Percentiles rank a stretch among this genome's conserved stretches.
Conservation (phyloP, 805 yeast species). For the Lachancea sp. region DNA sequence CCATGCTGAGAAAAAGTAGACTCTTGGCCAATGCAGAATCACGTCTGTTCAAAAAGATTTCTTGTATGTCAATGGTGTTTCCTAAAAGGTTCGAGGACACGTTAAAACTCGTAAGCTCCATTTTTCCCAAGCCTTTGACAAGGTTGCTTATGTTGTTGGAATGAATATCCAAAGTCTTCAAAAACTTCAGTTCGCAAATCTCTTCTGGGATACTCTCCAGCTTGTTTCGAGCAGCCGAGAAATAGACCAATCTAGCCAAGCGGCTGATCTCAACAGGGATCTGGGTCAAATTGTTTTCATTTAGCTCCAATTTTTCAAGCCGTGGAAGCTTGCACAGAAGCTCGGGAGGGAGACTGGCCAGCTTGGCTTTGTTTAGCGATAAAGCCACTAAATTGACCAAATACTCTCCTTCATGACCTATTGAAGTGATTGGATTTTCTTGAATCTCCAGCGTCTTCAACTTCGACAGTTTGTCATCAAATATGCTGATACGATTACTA, state of each 20-base stretch:
- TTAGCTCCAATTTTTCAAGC: conserved; percentile 67
- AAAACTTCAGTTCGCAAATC: conserved; percentile 51
- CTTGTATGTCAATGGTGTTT: conserved; percentile 41
- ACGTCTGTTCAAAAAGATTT: conserved; percentile 28
- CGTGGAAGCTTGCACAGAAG: conserved; percentile 56
- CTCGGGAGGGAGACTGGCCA: conserved; percentile 63
- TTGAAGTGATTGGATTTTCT: conserved; percentile 71
- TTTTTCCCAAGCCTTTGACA: conserved; percentile 61
- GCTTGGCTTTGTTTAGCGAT: conserved; percentile 74
- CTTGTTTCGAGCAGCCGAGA: conserved; percentile 71
- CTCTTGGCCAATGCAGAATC: conserved; percentile 38
- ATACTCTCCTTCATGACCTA: conserved; percentile 35
- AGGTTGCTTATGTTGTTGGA: conserved; percentile 70
- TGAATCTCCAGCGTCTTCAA: conserved; percentile 67
- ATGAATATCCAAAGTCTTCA: conserved; percentile 72
- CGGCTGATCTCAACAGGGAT: conserved; percentile 64
- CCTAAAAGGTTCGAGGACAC: conserved; percentile 67
- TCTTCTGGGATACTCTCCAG: conserved; percentile 62
- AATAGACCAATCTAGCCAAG: conserved; percentile 51
- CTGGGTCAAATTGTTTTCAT: conserved; percentile 72
- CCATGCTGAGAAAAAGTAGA: conserved; percentile 53
- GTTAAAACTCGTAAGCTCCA: conserved; percentile 56
- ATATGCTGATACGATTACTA: conserved; percentile 67
- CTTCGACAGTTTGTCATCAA: conserved; percentile 54
- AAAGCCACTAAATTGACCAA: conserved; percentile 61